Evolutionary conservation across 805 yeast species (phyloP).

Genomic region (Jamesozyma piceae): DNA sequence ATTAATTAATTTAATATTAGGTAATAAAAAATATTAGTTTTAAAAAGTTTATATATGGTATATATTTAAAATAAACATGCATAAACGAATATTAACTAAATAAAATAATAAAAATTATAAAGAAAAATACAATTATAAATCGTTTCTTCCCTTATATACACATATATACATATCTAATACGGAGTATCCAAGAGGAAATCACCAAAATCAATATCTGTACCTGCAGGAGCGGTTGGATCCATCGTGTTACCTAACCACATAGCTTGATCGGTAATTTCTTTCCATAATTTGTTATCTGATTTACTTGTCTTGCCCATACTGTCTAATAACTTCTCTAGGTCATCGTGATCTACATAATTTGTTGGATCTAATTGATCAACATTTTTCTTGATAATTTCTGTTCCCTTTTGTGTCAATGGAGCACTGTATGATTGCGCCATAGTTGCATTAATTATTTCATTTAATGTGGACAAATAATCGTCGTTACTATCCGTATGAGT

Average conservation of each 20-base stretch:
- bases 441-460: constrained; percentile 17
- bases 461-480: constrained; percentile 8
- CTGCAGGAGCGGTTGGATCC: constrained; percentile 24
- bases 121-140: too few relatives aligned
- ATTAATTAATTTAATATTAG: too few relatives aligned
- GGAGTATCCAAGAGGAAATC: constrained; percentile 8
- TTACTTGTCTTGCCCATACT: constrained; percentile 28
- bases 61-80: not conserved
- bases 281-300: constrained; percentile 54
- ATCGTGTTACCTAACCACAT: constrained; percentile 52
- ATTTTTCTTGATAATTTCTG: constrained; percentile 22
- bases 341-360: constrained; percentile 25
- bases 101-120: too few relatives aligned
- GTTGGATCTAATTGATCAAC: constrained; percentile 26
- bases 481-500: not conserved
- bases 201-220: constrained; percentile 19
- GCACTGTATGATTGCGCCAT: constrained; percentile 14
- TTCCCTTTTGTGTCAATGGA: constrained; percentile 10
- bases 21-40: not conserved
- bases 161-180: too few relatives aligned
- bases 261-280: constrained; percentile 67
- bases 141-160: too few relatives aligned
- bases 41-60: not conserved
- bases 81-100: not conserved
- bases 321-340: constrained; percentile 29